Evolutionary conservation across 176 grass and related monocot species (phyloP).

Genomic region (Ananas comosus): DNA sequence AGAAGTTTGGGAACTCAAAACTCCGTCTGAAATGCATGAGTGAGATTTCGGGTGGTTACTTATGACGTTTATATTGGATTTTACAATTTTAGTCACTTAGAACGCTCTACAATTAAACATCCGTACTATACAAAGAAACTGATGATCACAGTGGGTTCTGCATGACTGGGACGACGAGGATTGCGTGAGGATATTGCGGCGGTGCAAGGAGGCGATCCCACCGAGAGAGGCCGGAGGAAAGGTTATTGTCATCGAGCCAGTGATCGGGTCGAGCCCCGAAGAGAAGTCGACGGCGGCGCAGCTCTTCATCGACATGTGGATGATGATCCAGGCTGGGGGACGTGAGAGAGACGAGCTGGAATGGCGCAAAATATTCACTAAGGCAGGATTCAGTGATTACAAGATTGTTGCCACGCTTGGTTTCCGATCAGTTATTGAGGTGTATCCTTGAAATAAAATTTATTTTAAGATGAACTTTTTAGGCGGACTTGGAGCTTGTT

Average conservation of each 20-base stretch:
- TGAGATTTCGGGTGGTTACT: no score
- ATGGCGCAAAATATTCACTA: constrained; percentile 35
- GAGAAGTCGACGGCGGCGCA: constrained; percentile 26
- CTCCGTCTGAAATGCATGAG: no score
- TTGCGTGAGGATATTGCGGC: constrained; percentile 43
- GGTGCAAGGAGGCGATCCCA: constrained; percentile 55
- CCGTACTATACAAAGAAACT: no score
- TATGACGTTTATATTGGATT: no score
- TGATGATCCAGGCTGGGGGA: constrained; percentile 29
- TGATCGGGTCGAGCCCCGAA: constrained; percentile 23
- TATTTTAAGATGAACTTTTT: background rate
- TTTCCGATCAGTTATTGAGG: constrained; percentile 47
- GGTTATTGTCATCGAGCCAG: background rate
- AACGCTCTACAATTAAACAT: no score
- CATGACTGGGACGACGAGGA: constrained; percentile 49
- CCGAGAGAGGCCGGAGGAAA: constrained; percentile 17
- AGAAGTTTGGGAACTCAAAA: no score
- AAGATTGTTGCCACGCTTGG: constrained; percentile 33
- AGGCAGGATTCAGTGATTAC: constrained; percentile 41
- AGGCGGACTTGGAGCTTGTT: background rate
- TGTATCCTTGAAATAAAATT: constrained; percentile 26
- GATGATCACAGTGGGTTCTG: constrained; percentile 29
- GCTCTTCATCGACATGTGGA: constrained; percentile 39
- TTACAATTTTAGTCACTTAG: no score
- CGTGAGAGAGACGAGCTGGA: constrained; percentile 39